Percentiles rank a stretch among this genome's conserved stretches.
Evolutionary conservation across 169 alveolate species (phyloP).

Genomic region (Pseudocohnilembus persalinus): DNA sequence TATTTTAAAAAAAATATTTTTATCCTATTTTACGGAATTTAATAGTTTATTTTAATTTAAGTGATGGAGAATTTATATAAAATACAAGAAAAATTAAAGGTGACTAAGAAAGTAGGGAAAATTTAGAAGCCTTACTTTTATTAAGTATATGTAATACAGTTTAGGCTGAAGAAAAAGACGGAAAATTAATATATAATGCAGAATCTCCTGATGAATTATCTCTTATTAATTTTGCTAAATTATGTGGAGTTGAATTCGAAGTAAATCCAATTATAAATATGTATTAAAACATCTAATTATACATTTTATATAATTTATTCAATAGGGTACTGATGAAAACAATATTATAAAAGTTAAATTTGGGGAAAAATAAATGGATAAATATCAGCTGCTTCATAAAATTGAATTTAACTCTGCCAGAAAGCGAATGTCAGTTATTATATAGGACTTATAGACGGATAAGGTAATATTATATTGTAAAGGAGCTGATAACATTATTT

Average conservation of each 20-base stretch:
- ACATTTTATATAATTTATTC: too few relatives aligned
- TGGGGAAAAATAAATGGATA: slow-evolving; percentile 1
- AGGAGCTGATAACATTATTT: slow-evolving; percentile 69
- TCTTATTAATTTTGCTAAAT: slow-evolving; percentile 68
- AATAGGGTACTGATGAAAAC: slow-evolving; percentile 35
- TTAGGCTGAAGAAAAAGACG: slow-evolving; percentile 42
- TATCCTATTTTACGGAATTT: neutral
- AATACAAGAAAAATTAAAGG: neutral
- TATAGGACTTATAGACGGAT: slow-evolving; percentile 40
- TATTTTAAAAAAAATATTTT: too few relatives aligned
- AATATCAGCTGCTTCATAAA: slow-evolving; percentile 28
- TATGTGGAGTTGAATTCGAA: slow-evolving; percentile 50
- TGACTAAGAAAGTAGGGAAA: slow-evolving; percentile 8
- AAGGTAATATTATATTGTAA: slow-evolving; percentile 45
- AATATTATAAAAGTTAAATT: slow-evolving; percentile 32
- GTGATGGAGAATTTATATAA: neutral
- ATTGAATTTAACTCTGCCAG: slow-evolving; percentile 66
- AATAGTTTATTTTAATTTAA: neutral
- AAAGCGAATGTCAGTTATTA: slow-evolving; percentile 81
- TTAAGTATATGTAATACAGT: slow-evolving; percentile 69
- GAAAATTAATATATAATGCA: slow-evolving; percentile 58
- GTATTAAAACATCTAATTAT: too few relatives aligned
- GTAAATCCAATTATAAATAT: neutral
- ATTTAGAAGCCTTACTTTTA: slow-evolving; percentile 35
- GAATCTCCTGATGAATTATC: slow-evolving; percentile 84